phyloP scores from a whole-genome alignment of 2,329 filamentous ascomycete species.

The Daldinia sp. region DNA sequence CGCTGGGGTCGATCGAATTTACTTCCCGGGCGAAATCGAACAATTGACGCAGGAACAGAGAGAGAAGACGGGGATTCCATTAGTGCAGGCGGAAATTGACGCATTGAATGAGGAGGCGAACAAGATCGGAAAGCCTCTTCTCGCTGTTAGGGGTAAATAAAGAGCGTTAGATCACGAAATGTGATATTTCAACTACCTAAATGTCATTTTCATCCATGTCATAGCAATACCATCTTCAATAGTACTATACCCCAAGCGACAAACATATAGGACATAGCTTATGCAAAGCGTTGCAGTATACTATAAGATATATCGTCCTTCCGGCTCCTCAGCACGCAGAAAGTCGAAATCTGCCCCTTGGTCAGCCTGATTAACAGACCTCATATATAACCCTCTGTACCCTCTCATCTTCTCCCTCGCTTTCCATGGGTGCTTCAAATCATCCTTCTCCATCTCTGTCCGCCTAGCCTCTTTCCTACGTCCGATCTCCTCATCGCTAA shows the following conservation, averaged over 20 bases:
- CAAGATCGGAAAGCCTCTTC: constrained; percentile 55
- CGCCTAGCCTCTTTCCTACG: constrained; percentile 72
- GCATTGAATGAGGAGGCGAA: constrained; percentile 66
- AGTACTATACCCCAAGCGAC: neutral
- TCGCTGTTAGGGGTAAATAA: constrained; percentile 44
- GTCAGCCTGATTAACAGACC: constrained; percentile 70
- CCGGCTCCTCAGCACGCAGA: constrained; percentile 58
- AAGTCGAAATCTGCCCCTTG: constrained; percentile 72
- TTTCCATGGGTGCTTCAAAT: constrained; percentile 50
- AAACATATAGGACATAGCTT: neutral
- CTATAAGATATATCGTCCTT: neutral
- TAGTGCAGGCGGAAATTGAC: constrained; percentile 68
- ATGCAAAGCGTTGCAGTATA: neutral
- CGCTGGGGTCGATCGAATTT: constrained; percentile 68
- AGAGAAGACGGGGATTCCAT: constrained; percentile 67
- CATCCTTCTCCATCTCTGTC: constrained; percentile 50
- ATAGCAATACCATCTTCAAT: neutral
- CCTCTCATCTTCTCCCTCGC: constrained; percentile 60
- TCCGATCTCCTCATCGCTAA: constrained; percentile 77
- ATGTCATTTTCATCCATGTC: neutral
- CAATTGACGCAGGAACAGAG: constrained; percentile 65
- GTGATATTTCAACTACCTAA: neutral
- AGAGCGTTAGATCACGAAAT: neutral
- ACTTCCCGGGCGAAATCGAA: constrained; percentile 73
- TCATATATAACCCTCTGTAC: constrained; percentile 70